Conservation (phyloP, 495 filamentous ascomycete genomes). For the Xylona heveae region DNA sequence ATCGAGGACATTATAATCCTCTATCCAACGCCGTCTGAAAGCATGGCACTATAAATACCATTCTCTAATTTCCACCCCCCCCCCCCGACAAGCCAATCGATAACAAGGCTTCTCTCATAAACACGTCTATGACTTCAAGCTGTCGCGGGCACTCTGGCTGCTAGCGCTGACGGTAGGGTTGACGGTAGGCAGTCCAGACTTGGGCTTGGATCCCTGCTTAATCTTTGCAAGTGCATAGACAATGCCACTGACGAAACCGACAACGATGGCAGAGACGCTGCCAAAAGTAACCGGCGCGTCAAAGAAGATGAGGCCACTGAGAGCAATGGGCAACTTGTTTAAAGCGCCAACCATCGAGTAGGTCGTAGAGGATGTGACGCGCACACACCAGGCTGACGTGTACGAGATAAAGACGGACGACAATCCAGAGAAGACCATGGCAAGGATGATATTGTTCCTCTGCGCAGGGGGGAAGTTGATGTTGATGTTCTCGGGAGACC, state of each 20-base stretch:
- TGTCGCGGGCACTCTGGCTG: constrained; percentile 6
- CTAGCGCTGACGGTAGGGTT: constrained; percentile 6
- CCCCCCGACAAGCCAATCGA: no score
- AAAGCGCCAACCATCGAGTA: constrained; percentile 10
- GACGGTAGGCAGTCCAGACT: constrained; percentile 1
- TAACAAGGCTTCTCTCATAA: no score
- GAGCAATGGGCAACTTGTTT: constrained; percentile 9
- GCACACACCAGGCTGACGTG: constrained; percentile 9
- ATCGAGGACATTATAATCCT: no score
- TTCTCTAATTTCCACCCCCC: no score
- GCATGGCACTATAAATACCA: no score
- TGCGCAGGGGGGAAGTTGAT: constrained; percentile 69
- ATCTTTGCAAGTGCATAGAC: constrained; percentile 9
- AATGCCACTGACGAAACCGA: constrained; percentile 11
- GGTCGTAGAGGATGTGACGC: constrained; percentile 9
- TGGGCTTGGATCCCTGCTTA: constrained; percentile 4
- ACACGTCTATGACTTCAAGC: constrained; percentile 6
- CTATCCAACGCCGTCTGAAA: no score
- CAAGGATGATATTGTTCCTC: constrained; percentile 53
- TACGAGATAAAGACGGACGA: constrained; percentile 93
- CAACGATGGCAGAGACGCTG: constrained; percentile 8
- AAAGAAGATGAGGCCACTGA: constrained; percentile 10
- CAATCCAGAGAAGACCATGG: constrained; percentile 88
- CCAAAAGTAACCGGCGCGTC: constrained; percentile 7
- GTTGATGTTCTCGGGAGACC: constrained; percentile 64